Evolutionary conservation across 768 basidiomycete genomes (phyloP), one percentile per base, ranked within the genome.

Genomic region (Trametes elegans): DNA sequence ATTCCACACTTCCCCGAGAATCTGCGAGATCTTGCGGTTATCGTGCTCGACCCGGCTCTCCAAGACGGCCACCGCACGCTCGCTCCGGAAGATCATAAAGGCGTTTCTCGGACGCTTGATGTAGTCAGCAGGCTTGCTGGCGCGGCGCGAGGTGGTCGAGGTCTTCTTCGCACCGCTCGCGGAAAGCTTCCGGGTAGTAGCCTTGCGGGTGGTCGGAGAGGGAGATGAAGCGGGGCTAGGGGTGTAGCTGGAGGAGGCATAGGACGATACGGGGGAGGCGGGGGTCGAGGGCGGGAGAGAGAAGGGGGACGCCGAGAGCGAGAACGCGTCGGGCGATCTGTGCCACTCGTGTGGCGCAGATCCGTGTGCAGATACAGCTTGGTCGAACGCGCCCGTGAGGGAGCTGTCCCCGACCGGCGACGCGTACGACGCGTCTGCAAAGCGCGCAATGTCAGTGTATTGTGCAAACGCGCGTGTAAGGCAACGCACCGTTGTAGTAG

Each of bases 1-100:
- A 31, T 75, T 77, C 92, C 92, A 94, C 35, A 86, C 82, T 48
- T 84, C 81, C 0, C 81, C 85, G 0, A 88, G 87, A 45, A 87
- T 79, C 63, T 86, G 85, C 16, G 85, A 89, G 41, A 93, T 76
- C 1, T 79, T 76, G 63, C 82, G 80, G 51, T 80, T 45, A 34
- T 69, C 68, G 7, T 48, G 44, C 48, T 58, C 55, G 26, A 55
- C 42, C 7, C 64, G 49, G 29, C 73, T 71, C 26, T 73, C 70
- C 39, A 73, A 71, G 19, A 71, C 67, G 66, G 65, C 62, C 79
- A 73, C 53, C 68, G 75, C 55, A 76, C 78, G 84, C 48, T 82
- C 77, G 63, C 83, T 84, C 24, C 86, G 82, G 71, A 86, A 88
- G 49, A 88, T 78, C 66, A 88, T 84, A 70, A 88, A 88, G 41